A percentile compares a stretch with the other conserved stretches of the same genome.
Evolutionary conservation across 2,329 filamentous ascomycete genomes (phyloP).

Genomic region (Trichoderma sp.): DNA sequence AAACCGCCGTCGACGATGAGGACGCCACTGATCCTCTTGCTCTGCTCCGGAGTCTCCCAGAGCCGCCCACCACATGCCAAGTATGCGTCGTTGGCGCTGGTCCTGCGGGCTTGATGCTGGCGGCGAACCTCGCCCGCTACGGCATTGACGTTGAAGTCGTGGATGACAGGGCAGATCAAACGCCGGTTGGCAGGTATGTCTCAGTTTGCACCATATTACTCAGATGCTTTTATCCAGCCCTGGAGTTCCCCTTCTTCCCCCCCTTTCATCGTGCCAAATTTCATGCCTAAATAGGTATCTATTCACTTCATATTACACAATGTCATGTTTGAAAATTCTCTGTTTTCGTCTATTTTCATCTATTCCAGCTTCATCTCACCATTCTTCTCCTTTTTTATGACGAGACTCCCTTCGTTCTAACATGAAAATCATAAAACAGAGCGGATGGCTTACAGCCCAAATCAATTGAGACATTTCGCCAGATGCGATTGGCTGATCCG

Average conservation of each 20-base stretch:
- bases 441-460: conserved; percentile 78
- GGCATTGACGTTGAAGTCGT: conserved; percentile 49
- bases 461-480: conserved; percentile 75
- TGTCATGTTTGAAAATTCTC: neutral
- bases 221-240: neutral
- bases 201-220: neutral
- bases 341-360: neutral
- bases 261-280: neutral
- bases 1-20: conserved; percentile 38
- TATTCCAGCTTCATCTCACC: neutral
- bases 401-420: neutral
- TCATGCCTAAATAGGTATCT: neutral
- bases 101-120: conserved; percentile 49
- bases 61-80: conserved; percentile 50
- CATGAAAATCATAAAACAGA: conserved; percentile 41
- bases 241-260: neutral
- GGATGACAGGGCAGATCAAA: conserved; percentile 63
- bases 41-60: conserved; percentile 53
- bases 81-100: conserved; percentile 53
- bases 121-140: conserved; percentile 48
- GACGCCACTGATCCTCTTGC: conserved; percentile 51
- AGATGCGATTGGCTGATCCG: conserved; percentile 72
- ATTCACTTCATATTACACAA: neutral
- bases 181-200: conserved; percentile 61
- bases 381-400: neutral